Evolutionary conservation across 306 rosid species (phyloP).

Genomic region (Inga oerstediana): DNA sequence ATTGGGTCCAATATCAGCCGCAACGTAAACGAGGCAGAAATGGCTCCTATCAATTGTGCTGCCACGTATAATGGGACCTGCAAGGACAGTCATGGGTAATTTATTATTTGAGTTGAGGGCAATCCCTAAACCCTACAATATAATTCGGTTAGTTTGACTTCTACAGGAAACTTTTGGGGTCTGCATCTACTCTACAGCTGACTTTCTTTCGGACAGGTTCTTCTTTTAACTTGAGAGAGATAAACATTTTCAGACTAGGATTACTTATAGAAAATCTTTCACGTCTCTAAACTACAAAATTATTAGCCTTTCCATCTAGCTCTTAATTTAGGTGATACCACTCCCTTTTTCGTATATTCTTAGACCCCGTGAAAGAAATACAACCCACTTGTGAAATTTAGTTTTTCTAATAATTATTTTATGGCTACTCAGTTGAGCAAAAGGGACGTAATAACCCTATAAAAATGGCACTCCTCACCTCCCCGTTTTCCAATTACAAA

Average conservation of each 20-base stretch:
- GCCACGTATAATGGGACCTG: conserved; percentile 79
- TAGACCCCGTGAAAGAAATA: neutral
- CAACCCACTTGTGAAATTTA: neutral
- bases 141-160: neutral
- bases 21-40: conserved; percentile 71
- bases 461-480: neutral
- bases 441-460: neutral
- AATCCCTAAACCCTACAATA: neutral
- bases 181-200: too few relatives aligned
- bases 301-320: neutral
- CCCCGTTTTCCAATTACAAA: neutral
- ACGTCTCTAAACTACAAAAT: too few relatives aligned
- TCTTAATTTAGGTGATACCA: neutral
- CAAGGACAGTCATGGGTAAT: neutral
- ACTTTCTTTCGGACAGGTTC: neutral
- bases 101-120: neutral
- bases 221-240: too few relatives aligned
- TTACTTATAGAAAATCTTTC: too few relatives aligned
- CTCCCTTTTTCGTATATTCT: neutral
- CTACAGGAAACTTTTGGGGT: neutral
- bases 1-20: conserved; percentile 52
- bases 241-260: too few relatives aligned
- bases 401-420: neutral
- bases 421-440: neutral
- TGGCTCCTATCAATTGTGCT: conserved; percentile 75